Evolutionary conservation across 192 early-diverging fungal genomes (phyloP).

Genomic region (Helicostylum pulchrum): DNA sequence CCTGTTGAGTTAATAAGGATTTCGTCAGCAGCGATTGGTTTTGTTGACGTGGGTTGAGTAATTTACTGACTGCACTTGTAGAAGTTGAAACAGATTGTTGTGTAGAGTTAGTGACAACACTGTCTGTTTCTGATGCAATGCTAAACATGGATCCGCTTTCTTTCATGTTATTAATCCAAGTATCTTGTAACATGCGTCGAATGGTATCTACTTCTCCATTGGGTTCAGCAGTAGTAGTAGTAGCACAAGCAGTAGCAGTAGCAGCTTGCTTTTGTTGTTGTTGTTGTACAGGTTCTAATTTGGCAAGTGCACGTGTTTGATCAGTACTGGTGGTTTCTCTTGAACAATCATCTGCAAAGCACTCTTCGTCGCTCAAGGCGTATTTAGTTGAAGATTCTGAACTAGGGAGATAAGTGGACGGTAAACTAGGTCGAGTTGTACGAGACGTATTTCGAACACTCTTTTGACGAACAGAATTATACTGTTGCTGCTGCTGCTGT

Average conservation of each 20-base stretch:
- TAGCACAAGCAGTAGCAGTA: too few species aligned
- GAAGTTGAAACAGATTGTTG: not conserved
- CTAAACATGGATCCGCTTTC: conserved; percentile 26
- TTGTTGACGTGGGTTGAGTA: conserved; percentile 14
- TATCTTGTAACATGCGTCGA: conserved; percentile 24
- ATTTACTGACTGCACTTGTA: not conserved
- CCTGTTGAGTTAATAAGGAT: conserved; percentile 2
- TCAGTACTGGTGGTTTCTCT: not conserved
- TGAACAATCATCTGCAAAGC: not conserved
- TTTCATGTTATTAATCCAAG: conserved; percentile 20
- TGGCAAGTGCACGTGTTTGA: not conserved
- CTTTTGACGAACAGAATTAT: not conserved
- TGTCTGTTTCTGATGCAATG: conserved; percentile 14
- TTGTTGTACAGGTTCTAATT: not conserved
- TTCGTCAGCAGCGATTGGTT: conserved; percentile 12
- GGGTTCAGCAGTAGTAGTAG: too few species aligned
- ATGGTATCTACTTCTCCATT: conserved; percentile 23
- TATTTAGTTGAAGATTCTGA: not conserved
- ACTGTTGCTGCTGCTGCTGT: not conserved
- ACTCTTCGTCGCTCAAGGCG: not conserved
- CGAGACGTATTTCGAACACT: not conserved
- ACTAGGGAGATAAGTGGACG: not conserved
- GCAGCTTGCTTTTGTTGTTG: conserved; percentile 1
- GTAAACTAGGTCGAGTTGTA: not conserved
- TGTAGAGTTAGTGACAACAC: not conserved